Evolutionary conservation across 345 rosid genomes (phyloP).

Genomic region (Populus simonii): DNA sequence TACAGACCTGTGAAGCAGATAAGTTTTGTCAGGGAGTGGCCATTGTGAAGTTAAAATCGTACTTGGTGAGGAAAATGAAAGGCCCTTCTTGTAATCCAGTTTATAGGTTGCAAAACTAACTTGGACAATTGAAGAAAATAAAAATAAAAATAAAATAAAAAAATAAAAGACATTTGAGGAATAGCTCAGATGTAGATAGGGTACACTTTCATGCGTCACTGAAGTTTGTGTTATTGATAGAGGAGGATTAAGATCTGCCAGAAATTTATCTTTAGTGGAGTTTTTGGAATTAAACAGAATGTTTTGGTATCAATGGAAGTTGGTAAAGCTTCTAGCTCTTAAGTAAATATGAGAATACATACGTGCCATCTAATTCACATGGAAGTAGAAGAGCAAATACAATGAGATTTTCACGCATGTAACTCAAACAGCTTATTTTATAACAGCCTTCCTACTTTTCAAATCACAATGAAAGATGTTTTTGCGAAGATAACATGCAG

Average conservation of each 20-base stretch:
- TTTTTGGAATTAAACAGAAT: too few relatives aligned
- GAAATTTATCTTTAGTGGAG: too few relatives aligned
- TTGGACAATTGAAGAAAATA: background rate
- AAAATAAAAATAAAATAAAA: background rate
- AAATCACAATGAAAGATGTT: background rate
- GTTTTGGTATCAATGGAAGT: background rate
- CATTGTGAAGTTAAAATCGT: background rate
- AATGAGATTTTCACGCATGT: background rate
- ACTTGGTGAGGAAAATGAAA: background rate
- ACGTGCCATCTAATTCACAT: background rate
- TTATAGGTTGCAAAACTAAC: background rate
- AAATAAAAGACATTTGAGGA: background rate
- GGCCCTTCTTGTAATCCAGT: background rate
- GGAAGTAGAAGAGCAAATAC: background rate
- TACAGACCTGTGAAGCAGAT: conserved; percentile 47
- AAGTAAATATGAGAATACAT: too few relatives aligned
- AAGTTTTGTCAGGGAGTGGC: background rate
- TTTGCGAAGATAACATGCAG: too few relatives aligned
- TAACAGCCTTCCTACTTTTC: background rate
- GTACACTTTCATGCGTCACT: background rate
- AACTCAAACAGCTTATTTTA: background rate
- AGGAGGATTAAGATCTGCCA: too few relatives aligned
- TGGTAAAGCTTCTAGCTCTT: background rate
- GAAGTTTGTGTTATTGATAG: background rate
- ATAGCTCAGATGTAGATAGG: background rate